phyloP scores from a whole-genome alignment of 78 protist genomes.

The Blattamonas nauphoetae region DNA sequence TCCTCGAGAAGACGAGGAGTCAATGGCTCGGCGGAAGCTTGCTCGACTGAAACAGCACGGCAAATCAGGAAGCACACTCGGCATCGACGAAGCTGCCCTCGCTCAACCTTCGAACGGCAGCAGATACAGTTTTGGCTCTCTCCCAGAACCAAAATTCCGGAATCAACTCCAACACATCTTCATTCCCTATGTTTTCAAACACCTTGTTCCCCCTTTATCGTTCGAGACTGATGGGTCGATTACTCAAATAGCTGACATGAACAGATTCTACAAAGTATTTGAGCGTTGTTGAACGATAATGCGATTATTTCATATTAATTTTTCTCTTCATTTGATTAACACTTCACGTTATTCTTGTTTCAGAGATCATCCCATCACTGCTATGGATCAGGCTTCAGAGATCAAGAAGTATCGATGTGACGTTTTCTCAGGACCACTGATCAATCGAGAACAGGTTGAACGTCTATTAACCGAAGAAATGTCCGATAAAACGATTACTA shows the following conservation, averaged over 20 bases:
- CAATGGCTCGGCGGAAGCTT: background rate
- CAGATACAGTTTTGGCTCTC: no score
- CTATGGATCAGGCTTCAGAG: no score
- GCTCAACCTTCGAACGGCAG: constrained; percentile 21
- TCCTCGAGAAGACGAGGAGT: background rate
- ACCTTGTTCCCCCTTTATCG: constrained; percentile 34
- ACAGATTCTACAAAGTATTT: constrained; percentile 56
- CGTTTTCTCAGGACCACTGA: background rate
- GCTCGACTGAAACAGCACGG: background rate
- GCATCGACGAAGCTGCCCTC: background rate
- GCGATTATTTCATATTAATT: no score
- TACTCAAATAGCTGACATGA: constrained; percentile 50
- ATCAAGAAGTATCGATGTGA: no score
- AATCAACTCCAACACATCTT: constrained; percentile 37
- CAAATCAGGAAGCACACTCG: no score
- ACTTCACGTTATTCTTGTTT: no score
- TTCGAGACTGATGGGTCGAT: constrained; percentile 51
- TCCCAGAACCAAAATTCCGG: background rate
- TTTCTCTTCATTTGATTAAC: no score
- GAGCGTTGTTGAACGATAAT: constrained; percentile 68
- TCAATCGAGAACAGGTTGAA: background rate
- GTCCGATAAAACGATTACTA: background rate
- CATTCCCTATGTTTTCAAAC: constrained; percentile 38
- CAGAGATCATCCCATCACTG: no score
- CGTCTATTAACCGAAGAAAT: background rate